phyloP scores from a whole-genome alignment of 352 stramenopile species.

The Peronospora destructor region DNA sequence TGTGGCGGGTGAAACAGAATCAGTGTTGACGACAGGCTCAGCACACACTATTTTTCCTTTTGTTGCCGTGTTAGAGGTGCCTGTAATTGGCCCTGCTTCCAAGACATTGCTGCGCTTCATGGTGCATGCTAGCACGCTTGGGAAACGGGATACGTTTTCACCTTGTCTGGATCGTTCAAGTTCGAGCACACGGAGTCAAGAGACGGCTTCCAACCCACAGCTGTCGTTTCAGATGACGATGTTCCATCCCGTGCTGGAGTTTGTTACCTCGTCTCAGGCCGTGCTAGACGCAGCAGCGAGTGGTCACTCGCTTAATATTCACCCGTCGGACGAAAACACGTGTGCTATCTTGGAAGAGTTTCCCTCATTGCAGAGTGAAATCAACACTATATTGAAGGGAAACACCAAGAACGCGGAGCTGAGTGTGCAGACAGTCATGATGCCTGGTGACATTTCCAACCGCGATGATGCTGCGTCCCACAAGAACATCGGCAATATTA shows the following conservation, averaged over 20 bases:
- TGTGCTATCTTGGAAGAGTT: conserved; percentile 70
- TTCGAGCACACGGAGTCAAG: conserved; percentile 33
- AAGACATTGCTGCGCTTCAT: conserved; percentile 84
- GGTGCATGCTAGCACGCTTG: conserved; percentile 72
- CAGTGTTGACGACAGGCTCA: conserved; percentile 45
- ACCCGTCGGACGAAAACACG: conserved; percentile 73
- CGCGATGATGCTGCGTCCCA: conserved; percentile 70
- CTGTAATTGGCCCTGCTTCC: conserved; percentile 69
- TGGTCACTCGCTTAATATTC: conserved; percentile 66
- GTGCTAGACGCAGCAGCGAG: conserved; percentile 77
- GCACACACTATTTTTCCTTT: conserved; percentile 74
- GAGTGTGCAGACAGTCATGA: conserved; percentile 84
- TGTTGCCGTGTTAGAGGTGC: conserved; percentile 79
- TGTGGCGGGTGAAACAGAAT: conserved; percentile 55
- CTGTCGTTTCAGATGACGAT: conserved; percentile 84
- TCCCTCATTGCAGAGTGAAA: conserved; percentile 52
- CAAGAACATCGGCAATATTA: conserved; percentile 87
- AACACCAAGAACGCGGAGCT: conserved; percentile 77
- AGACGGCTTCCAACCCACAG: conserved; percentile 34
- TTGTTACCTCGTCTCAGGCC: conserved; percentile 79
- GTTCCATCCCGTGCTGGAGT: conserved; percentile 81
- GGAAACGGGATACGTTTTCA: conserved; percentile 48
- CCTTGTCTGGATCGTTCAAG: conserved; percentile 40
- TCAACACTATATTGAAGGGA: conserved; percentile 59
- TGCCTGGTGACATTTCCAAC: conserved; percentile 65